Evolutionary conservation across 768 basidiomycete genomes (phyloP).

Genomic region (Calocybe indica): DNA sequence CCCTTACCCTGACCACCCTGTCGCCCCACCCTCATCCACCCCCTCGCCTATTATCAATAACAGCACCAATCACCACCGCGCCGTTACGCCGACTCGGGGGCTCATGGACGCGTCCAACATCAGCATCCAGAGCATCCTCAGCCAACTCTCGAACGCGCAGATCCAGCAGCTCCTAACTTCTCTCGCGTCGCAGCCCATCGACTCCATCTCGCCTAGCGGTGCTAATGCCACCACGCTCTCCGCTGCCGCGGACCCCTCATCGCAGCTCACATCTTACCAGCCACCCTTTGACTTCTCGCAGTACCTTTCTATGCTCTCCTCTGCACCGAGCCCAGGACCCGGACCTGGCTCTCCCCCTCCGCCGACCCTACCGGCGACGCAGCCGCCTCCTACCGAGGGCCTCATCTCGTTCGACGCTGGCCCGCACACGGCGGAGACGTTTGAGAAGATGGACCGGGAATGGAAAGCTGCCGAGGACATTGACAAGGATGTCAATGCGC

Average conservation of each 20-base stretch:
- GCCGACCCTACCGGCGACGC: slow-evolving; percentile 2
- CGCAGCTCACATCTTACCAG: slow-evolving; percentile 28
- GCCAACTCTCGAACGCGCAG: slow-evolving; percentile 49
- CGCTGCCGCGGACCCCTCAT: slow-evolving; percentile 8
- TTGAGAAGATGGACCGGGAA: slow-evolving; percentile 2
- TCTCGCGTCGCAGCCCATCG: slow-evolving; percentile 28
- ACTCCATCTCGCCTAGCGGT: slow-evolving; percentile 14
- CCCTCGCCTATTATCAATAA: slow-evolving; percentile 1
- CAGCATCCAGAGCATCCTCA: slow-evolving; percentile 43
- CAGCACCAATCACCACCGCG: slow-evolving; percentile 10
- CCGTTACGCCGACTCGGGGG: slow-evolving; percentile 17
- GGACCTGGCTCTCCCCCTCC: slow-evolving; percentile 5
- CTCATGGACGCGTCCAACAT: slow-evolving; percentile 31
- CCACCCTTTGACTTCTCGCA: slow-evolving; percentile 26
- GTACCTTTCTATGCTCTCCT: slow-evolving; percentile 16
- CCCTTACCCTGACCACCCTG: background rate
- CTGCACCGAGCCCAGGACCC: background rate
- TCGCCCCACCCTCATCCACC: slow-evolving; percentile 2
- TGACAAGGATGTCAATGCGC: slow-evolving; percentile 63
- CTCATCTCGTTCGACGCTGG: slow-evolving; percentile 24
- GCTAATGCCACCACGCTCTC: slow-evolving; percentile 6
- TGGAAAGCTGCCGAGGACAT: slow-evolving; percentile 63
- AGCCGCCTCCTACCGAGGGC: slow-evolving; percentile 16
- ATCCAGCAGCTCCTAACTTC: slow-evolving; percentile 52
- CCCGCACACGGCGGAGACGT: background rate